Evolutionary conservation across 306 rosid species (phyloP), one percentile per base, ranked within the genome.

Genomic region (Rosa chinensis): DNA sequence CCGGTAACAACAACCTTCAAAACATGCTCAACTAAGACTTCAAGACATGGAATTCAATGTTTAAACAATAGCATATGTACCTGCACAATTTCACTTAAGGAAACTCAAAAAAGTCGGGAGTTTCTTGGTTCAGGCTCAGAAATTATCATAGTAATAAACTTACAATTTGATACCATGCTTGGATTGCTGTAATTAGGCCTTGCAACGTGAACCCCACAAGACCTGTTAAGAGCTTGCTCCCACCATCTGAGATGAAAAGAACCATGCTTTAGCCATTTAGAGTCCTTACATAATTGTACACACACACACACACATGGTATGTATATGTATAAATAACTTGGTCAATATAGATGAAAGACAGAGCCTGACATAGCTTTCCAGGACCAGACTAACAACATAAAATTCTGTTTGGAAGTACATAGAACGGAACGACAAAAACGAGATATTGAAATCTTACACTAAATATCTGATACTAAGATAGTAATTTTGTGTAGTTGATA

Each of bases 401-500:
- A 32, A 12, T 17, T 35, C 18, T 32, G 48, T 59, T 9, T 8
- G 16, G 3, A 25, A 75, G 61, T 20, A 20, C n/a, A 8, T 8
- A 14, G 70, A 37, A 35, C 6, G 45, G 21, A 66, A 66, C 37
- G 10, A 37, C 45, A 66, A 17, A 21, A 17, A 25, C 20, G 0
- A 14, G 40, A 63, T 4, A 28, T 32, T 61, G 23, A 45, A 71
- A 2, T 45, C n/a, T 28, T 37, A 74, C 43, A 53, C 68, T n/a
- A 42, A 35, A 49, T 47, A 45, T 79, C 61, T 55, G 32, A 37
- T 55, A 64, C 73, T 85, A 66, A 91, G 66, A 42, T 70, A n/a
- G 67, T 77, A 63, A 76, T 11, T 78, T 74, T 85, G 68, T 81
- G 77, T 85, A 95, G 97, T 58, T 95, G 94, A 95, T 91, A 89